Conservation (phyloP, 331 rosid genomes). For the Quercus phellos region DNA sequence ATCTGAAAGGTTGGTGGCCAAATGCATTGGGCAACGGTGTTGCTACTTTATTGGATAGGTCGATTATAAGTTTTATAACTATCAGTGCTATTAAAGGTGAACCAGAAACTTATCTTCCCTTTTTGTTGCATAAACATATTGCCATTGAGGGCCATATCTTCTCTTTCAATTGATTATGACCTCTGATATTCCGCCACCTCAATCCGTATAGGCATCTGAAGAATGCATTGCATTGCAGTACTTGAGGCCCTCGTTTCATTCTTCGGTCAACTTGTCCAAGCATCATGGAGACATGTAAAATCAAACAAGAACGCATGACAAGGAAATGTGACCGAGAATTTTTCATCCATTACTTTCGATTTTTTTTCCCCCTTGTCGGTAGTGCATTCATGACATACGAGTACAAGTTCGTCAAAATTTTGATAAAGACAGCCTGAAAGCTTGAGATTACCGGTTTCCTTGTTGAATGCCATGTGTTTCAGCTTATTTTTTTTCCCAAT, state of each 20-base stretch:
- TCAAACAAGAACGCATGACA: conserved; percentile 27
- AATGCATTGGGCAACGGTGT: conserved; percentile 13
- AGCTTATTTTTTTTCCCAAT: too few species aligned
- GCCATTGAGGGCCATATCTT: conserved; percentile 5
- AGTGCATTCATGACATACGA: background rate
- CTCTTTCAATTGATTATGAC: conserved; percentile 23
- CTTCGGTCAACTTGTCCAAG: conserved; percentile 38
- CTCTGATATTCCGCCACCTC: conserved; percentile 17
- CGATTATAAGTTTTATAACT: background rate
- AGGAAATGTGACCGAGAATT: background rate
- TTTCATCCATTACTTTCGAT: background rate
- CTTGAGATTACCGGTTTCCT: too few species aligned
- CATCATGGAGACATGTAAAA: conserved; percentile 29
- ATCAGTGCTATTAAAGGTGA: conserved; percentile 10
- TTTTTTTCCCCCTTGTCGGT: background rate
- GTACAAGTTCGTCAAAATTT: background rate
- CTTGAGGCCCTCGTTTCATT: conserved; percentile 11
- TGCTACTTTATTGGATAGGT: conserved; percentile 7
- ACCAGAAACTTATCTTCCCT: conserved; percentile 13
- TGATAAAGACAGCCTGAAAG: background rate
- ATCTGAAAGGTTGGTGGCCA: conserved; percentile 1
- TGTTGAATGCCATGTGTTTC: too few species aligned
- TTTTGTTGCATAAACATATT: conserved; percentile 17
- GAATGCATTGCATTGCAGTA: conserved; percentile 19
- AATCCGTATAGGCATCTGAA: conserved; percentile 9